Evolutionary conservation across 352 stramenopile genomes (phyloP), one percentile per base, ranked within the genome.

Genomic region (Saprolegnia diclina): DNA sequence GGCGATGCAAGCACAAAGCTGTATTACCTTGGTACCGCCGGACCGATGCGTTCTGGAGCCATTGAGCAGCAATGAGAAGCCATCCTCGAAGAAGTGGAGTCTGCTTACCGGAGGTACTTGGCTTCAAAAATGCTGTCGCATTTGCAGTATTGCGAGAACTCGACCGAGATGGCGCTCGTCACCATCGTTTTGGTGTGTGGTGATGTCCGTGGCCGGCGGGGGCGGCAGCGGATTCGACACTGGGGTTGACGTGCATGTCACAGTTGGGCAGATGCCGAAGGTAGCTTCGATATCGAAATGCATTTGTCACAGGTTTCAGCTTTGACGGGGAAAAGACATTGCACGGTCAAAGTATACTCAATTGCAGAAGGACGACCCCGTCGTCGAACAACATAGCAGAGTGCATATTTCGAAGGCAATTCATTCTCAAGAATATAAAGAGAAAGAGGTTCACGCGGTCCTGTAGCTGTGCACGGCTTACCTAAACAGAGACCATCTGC

Each of bases 121-220:
- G 63, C 9, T 52, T 69, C 63, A 69, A 69, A 69, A 45, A 69
- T 57, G n/a, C 29, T 32, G 7, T 69, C 26, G 38, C 63, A 69
- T 32, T 52, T 52, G 46, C 63, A 69, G 26, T 62, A 69, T 35
- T 69, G 53, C 29, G 44, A 69, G 22, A 69, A 69, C 53, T 69
- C 63, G 35, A 69, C 45, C 19, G 52, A 59, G 35, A 59, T 59
- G 35, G 52, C 52, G 24, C 52, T n/a, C 35, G 52, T 59, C 24
- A 59, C 52, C 52, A 59, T 59, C 24, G 42, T 48, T n/a, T 48
- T 48, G 42, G 18, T 42, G 52, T 24, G 52, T 26, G 11, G 52
- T 42, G 52, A 59, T 16, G 11, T 14, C 11, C 13, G 24, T 42
- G 24, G 52, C 24, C 24, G n/a, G 5, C 46, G 24, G 24, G 24